Conservation (phyloP, 257 asterid genomes). For the Coffea canephora region DNA sequence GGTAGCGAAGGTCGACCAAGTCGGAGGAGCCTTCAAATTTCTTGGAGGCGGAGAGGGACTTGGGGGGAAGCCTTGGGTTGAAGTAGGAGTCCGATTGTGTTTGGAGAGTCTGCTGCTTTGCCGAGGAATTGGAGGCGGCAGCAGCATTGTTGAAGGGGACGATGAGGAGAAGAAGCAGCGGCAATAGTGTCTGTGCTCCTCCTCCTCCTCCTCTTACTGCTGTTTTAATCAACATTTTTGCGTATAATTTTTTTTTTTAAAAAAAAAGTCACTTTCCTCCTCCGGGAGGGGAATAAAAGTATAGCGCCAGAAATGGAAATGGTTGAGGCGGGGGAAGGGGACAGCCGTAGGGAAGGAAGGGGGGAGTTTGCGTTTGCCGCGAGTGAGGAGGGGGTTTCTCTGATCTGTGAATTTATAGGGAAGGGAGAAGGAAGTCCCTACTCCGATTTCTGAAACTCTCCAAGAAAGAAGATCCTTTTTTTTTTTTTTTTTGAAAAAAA, state of each 20-base stretch:
- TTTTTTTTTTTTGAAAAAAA: too few relatives aligned
- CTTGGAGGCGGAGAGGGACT: constrained; percentile 49
- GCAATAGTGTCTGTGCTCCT: too few relatives aligned
- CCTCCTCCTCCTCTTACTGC: not conserved
- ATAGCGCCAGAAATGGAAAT: not conserved
- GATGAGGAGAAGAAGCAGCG: not conserved
- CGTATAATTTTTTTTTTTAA: too few relatives aligned
- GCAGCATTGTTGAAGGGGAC: not conserved
- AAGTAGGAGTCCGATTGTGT: constrained; percentile 1
- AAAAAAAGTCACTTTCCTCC: too few relatives aligned
- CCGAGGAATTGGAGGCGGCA: not conserved
- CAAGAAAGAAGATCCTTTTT: too few relatives aligned
- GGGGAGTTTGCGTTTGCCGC: too few relatives aligned
- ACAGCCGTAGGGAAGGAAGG: too few relatives aligned
- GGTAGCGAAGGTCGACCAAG: constrained; percentile 75
- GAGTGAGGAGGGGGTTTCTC: too few relatives aligned
- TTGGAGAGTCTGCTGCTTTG: not conserved
- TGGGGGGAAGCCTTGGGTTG: constrained; percentile 57
- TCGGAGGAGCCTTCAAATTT: constrained; percentile 82
- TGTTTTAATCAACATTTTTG: not conserved
- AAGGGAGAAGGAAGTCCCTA: too few relatives aligned
- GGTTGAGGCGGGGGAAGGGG: too few relatives aligned
- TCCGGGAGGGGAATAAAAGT: not conserved
- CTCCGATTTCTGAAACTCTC: too few relatives aligned
- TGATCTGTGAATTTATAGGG: too few relatives aligned